Base-by-base conservation (phyloP, 441 rosid genomes). In the Arabidopsis lyrata region DNA sequence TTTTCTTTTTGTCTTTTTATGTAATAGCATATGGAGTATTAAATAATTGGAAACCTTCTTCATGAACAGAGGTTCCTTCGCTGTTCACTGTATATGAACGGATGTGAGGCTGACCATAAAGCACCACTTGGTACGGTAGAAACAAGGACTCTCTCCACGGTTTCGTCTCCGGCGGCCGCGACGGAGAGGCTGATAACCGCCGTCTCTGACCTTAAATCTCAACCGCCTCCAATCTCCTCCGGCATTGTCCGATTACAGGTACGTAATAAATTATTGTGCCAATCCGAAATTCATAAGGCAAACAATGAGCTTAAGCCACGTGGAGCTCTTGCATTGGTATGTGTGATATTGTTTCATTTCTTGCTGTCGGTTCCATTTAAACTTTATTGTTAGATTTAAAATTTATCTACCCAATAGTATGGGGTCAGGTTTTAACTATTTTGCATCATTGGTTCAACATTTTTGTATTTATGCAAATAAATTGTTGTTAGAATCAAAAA, bases 241-340 rank as follows among this genome's bases (percentile, higher is more conserved):
- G 97, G 93, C 57, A 86, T 89, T 64, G 70, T 89, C 55, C 87
- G 97, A n/a, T 83, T 93, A 2, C 88, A 93, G 88, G 96, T 84
- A 79, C 49, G 66, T 68, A 14, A 36, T 18, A 34, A 8, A 29
- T 42, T 63, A 13, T 32, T 49, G 50, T 24, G 11, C 20, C 31
- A n/a, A 20, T 20, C 38, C 9, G 4, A 35, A 38, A 27, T 11
- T 15, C 8, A 8, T 3, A 16, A 27, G 12, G 14, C 44, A 47
- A 47, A 29, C 15, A 74, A 22, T 31, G 47, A 52, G 5, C 29
- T 61, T 36, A 0, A 45, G 83, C 79, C 91, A 88, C 87, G 93
- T 85, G 88, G 81, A 53, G 63, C 77, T 58, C 18, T 31, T 13
- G 4, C 20, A 63, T 80, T 70, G 72, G 66, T 7, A 27, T 1